Base-by-base conservation (phyloP, 2,329 filamentous ascomycete species). In the Xylariaceae sp. region DNA sequence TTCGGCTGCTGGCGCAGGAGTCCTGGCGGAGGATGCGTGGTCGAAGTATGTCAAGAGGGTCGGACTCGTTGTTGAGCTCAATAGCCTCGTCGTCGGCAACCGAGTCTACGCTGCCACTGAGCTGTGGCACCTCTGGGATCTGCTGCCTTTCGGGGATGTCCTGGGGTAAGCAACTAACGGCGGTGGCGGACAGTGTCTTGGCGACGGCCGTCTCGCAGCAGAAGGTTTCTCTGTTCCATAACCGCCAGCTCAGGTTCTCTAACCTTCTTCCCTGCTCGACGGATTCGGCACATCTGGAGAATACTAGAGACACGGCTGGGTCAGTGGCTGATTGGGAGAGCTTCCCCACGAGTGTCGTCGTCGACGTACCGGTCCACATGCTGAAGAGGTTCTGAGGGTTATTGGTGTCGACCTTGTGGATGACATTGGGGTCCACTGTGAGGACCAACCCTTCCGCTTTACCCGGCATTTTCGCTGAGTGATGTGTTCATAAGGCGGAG, bases 221-320 rank as follows among this genome's bases (percentile, higher is more conserved):
- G 64, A 96, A 90, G 11, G 89, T 93, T 69, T 97, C 92, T 65
- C 91, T 83, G 64, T 90, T 95, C 93, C 92, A 97, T 56, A 97
- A 76, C 64, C 94, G 81, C 94, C 94, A 97, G 69, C 89, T 95
- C 58, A 99, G 78, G 75, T 99, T 97, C 71, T 97, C 94, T 68
- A 97, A 78, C 66, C 94, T 82, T 67, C 90, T 86, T 51, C 94
- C 94, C 72, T 97, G 89, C 69, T 96, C 90, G 69, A 97, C 87
- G 47, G 92, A 94, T 66, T 94, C 90, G 67, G 91, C 90, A 72
- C 93, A 96, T 74, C 91, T 90, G 47, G 91, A 93, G 69, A 97
- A 97, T 55, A 97, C 91, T 94, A 67, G 40, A 54, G 13, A 9
- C 13, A 16, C 38, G 48, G 47, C 45, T 50, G 42, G 42, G 68